These are phyloP conservation scores for Ustilago vetiveriae DNA, from an alignment of 1,284 basidiomycete genomes.

Conservation along the genomic window DNA sequence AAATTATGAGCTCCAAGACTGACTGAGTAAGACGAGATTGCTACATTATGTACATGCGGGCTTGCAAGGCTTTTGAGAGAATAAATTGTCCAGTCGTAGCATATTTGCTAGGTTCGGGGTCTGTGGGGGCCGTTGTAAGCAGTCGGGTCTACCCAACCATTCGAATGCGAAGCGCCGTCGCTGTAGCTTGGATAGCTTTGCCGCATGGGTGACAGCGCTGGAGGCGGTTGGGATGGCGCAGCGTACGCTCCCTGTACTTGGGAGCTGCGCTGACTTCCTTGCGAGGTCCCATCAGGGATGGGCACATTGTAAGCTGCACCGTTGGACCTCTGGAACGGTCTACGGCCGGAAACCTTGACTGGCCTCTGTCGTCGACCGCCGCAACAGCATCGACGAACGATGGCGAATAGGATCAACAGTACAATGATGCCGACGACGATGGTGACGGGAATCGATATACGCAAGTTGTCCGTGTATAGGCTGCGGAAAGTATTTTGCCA, in stretches of 20 bases:
- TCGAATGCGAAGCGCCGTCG: conserved; percentile 5
- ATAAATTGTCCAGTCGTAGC: conserved; percentile 4
- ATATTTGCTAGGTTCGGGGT: neutral
- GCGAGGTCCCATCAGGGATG: conserved; percentile 15
- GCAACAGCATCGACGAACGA: conserved; percentile 47
- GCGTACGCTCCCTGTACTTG: conserved; percentile 2
- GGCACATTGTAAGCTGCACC: conserved; percentile 24
- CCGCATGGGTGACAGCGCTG: conserved; percentile 10
- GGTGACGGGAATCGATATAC: conserved; percentile 60
- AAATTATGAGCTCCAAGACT: no score
- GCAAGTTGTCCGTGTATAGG: conserved; percentile 64
- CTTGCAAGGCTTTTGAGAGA: neutral
- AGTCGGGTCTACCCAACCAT: conserved; percentile 34
- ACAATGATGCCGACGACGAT: conserved; percentile 54
- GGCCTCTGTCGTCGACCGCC: conserved; percentile 4
- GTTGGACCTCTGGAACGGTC: conserved; percentile 5
- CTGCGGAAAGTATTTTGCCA: conserved; percentile 76
- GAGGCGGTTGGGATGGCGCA: conserved; percentile 8
- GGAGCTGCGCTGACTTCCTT: conserved; percentile 11
- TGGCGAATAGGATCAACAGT: conserved; percentile 34
- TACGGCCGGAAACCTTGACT: neutral
- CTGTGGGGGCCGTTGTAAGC: conserved; percentile 25
- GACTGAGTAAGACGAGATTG: no score
- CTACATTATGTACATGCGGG: no score
- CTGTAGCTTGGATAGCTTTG: conserved; percentile 14